A percentile compares a stretch with the other conserved stretches of the same genome.
Conservation (phyloP, 768 basidiomycete genomes). For the Panus rudis region DNA sequence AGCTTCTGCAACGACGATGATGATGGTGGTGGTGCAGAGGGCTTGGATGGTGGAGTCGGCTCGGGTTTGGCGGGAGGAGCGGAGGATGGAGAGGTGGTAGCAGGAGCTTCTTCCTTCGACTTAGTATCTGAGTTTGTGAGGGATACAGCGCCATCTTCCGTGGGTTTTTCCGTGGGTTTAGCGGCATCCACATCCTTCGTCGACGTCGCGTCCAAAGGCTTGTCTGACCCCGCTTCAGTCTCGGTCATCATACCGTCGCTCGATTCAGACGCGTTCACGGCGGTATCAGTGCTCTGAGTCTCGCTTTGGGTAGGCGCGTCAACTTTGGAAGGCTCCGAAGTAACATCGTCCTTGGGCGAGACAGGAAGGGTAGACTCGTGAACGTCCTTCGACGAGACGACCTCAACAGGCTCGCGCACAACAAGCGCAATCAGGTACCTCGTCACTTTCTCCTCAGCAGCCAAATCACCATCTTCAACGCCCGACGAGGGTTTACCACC, state of each 20-base stretch:
- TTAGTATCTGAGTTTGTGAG: not conserved
- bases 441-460: constrained; percentile 6
- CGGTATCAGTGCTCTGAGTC: not conserved
- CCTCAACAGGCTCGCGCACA: not conserved
- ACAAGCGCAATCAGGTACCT: constrained; percentile 15
- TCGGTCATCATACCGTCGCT: not conserved
- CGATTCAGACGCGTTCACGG: not conserved
- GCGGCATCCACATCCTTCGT: not conserved
- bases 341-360: not conserved
- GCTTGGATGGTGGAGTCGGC: constrained; percentile 7
- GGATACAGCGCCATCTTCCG: not conserved
- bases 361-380: not conserved
- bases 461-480: constrained; percentile 10
- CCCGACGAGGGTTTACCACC: constrained; percentile 6
- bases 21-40: not conserved
- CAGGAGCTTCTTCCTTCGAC: too few species aligned
- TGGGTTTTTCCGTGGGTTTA: too few species aligned
- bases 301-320: not conserved
- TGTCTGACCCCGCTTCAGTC: not conserved
- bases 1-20: not conserved
- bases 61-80: not conserved
- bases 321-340: not conserved
- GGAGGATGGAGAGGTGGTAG: not conserved
- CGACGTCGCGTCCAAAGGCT: not conserved
- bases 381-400: not conserved